These are phyloP conservation scores for Clonostachys byssicola DNA, from an alignment of 2,329 filamentous ascomycete genomes.

Conservation along the genomic window DNA sequence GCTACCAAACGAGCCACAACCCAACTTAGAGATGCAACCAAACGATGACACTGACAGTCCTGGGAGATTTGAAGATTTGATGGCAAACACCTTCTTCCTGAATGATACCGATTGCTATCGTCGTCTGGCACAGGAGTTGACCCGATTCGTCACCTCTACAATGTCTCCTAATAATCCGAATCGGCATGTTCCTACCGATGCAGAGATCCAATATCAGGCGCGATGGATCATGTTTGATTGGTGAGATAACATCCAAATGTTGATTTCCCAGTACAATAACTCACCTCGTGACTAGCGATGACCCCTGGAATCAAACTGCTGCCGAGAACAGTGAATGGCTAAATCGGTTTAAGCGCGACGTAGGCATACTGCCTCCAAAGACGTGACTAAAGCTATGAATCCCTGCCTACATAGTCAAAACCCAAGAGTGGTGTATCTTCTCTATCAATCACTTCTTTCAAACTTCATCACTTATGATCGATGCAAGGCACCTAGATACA, in stretches of 20 bases:
- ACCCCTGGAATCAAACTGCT: slow-evolving; percentile 60
- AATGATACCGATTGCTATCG: slow-evolving; percentile 59
- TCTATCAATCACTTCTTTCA: no score
- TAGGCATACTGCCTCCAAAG: slow-evolving; percentile 34
- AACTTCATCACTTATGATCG: no score
- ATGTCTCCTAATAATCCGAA: slow-evolving; percentile 59
- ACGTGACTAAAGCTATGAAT: slow-evolving; percentile 14
- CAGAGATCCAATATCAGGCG: slow-evolving; percentile 59
- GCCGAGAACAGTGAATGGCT: slow-evolving; percentile 63
- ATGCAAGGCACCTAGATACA: no score
- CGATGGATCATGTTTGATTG: slow-evolving; percentile 61
- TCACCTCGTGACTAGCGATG: slow-evolving; percentile 38
- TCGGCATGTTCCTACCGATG: slow-evolving; percentile 52
- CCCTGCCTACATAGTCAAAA: no score
- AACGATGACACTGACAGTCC: not conserved
- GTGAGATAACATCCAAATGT: slow-evolving; percentile 26
- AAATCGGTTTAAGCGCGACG: slow-evolving; percentile 55
- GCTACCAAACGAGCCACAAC: not conserved
- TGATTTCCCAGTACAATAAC: not conserved
- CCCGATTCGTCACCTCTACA: slow-evolving; percentile 44
- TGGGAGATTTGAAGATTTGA: not conserved
- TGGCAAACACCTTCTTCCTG: slow-evolving; percentile 34
- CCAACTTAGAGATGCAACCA: not conserved
- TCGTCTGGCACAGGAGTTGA: slow-evolving; percentile 48
- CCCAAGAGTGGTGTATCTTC: no score